These are phyloP conservation scores for Moricandia moricandioides DNA, from an alignment of 345 rosid species.

Conservation along the genomic window DNA sequence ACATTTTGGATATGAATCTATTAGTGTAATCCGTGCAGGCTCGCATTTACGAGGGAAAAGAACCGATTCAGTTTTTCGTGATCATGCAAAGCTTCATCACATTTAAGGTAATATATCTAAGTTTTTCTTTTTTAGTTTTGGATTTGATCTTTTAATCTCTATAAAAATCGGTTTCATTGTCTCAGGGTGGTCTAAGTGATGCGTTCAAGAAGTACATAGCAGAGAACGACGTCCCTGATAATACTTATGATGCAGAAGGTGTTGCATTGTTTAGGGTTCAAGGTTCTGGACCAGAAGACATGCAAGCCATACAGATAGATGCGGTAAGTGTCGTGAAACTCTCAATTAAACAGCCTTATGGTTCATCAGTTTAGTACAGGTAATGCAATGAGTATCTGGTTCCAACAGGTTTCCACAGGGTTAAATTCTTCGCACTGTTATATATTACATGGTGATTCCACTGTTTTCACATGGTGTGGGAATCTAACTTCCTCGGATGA, in stretches of 20 bases:
- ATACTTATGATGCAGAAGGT: conserved; percentile 72
- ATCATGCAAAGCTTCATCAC: conserved; percentile 88
- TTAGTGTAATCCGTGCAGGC: conserved; percentile 51
- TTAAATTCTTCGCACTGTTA: conserved; percentile 90
- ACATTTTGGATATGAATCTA: not conserved
- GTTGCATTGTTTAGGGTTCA: conserved; percentile 83
- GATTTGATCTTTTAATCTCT: not conserved
- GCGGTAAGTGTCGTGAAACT: conserved; percentile 48
- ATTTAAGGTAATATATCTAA: conserved; percentile 57
- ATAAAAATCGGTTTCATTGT: not conserved
- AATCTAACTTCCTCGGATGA: conserved; percentile 70
- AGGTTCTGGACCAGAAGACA: conserved; percentile 97
- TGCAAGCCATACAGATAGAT: conserved; percentile 99
- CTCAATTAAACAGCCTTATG: not conserved
- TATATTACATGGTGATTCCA: conserved; percentile 74
- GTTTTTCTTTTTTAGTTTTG: not conserved
- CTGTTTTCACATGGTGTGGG: conserved; percentile 91
- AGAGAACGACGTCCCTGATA: conserved; percentile 77
- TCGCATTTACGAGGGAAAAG: conserved; percentile 80
- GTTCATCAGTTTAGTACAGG: not conserved
- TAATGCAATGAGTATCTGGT: conserved; percentile 1
- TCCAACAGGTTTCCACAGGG: conserved; percentile 72
- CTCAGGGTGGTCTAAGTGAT: conserved; percentile 88
- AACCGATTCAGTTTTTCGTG: conserved; percentile 84
- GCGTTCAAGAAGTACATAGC: conserved; percentile 75